Conservation (phyloP, 805 yeast genomes). For the Saccharomycopsis sp. region DNA sequence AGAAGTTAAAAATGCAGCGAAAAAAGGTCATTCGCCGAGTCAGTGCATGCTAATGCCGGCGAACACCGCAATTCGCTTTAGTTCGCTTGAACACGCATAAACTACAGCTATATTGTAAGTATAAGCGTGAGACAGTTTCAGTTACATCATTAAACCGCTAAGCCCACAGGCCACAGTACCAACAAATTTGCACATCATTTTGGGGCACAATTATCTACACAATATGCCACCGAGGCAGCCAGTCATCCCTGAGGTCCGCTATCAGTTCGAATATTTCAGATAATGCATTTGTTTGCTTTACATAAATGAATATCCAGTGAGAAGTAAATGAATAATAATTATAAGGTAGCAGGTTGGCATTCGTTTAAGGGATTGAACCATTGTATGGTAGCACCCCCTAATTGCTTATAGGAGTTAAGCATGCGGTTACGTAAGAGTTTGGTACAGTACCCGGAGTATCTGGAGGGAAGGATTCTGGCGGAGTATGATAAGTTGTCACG, state of each 20-base stretch:
- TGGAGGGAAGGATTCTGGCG: too few species aligned
- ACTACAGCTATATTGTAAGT: too few species aligned
- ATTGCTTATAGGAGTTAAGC: not conserved
- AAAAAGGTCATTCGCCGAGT: not conserved
- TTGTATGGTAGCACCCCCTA: not conserved
- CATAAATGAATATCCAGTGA: not conserved
- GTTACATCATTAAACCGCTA: not conserved
- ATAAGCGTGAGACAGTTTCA: not conserved
- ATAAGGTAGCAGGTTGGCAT: too few species aligned
- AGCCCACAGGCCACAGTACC: not conserved
- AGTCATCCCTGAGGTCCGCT: not conserved
- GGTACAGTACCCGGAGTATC: not conserved
- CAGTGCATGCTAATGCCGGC: not conserved
- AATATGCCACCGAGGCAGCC: not conserved
- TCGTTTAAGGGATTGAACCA: not conserved
- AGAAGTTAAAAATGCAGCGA: not conserved
- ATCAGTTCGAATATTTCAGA: not conserved
- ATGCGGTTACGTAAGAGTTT: not conserved
- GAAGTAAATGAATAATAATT: too few species aligned
- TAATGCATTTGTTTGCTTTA: not conserved
- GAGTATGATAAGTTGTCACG: too few species aligned
- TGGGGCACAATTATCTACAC: not conserved
- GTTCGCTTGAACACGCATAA: too few species aligned
- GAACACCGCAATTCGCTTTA: too few species aligned
- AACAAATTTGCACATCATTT: not conserved